phyloP scores from a whole-genome alignment of 1,139 yeast species.

The Candida sanyaensis region DNA sequence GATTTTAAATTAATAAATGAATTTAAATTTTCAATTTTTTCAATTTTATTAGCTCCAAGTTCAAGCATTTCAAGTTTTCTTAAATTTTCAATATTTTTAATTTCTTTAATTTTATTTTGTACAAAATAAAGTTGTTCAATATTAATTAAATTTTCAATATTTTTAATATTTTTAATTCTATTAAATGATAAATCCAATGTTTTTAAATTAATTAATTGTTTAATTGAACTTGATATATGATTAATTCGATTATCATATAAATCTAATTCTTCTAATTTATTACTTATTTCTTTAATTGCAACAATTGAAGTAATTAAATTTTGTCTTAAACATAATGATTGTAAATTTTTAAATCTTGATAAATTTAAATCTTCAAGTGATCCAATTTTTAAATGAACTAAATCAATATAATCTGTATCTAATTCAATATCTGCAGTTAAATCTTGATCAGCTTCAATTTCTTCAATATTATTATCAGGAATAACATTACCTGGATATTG shows the following conservation, averaged over 20 bases:
- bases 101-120: conserved; percentile 80
- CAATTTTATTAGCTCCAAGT: conserved; percentile 87
- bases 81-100: conserved; percentile 65
- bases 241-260: conserved; percentile 89
- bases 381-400: conserved; percentile 75
- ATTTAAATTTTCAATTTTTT: conserved; percentile 60
- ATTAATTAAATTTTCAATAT: conserved; percentile 62
- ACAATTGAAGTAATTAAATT: conserved; percentile 75
- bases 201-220: conserved; percentile 57
- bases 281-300: conserved; percentile 64
- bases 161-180: conserved; percentile 84
- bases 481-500: conserved; percentile 52
- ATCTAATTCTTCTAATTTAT: conserved; percentile 73
- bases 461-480: conserved; percentile 54
- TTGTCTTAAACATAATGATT: conserved; percentile 75
- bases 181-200: conserved; percentile 87
- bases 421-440: conserved; percentile 61
- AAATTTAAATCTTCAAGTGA: conserved; percentile 69
- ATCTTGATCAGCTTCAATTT: conserved; percentile 54
- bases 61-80: conserved; percentile 71
- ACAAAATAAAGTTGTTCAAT: conserved; percentile 78
- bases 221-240: conserved; percentile 74
- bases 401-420: conserved; percentile 69
- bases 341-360: conserved; percentile 56
- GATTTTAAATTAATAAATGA: conserved; percentile 60